Evolutionary conservation across 2,329 filamentous ascomycete genomes (phyloP).

Genomic region (Amauroascus niger): DNA sequence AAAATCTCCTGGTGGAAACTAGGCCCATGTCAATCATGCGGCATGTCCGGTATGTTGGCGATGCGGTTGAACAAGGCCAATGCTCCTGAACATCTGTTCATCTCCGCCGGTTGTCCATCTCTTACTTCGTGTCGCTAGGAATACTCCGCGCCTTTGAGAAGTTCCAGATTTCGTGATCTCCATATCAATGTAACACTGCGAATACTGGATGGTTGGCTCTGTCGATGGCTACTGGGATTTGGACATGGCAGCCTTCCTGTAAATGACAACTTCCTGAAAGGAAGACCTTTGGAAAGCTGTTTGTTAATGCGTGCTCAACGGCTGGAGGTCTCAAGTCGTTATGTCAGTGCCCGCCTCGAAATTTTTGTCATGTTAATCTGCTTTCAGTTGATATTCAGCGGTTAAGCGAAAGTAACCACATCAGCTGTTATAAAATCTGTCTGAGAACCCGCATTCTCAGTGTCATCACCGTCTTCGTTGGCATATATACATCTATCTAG

Average conservation of each 20-base stretch:
- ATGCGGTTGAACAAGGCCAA: too few species aligned
- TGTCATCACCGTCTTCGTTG: background rate
- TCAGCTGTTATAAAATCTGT: background rate
- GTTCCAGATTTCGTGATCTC: background rate
- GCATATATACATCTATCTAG: background rate
- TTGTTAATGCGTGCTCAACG: background rate
- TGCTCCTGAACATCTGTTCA: background rate
- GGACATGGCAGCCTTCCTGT: background rate
- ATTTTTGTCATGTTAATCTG: background rate
- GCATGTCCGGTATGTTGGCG: too few species aligned
- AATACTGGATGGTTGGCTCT: background rate
- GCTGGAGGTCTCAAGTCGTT: background rate
- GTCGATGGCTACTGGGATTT: too few species aligned
- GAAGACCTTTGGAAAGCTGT: background rate
- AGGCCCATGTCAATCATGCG: background rate
- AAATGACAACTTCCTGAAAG: background rate
- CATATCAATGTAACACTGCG: background rate
- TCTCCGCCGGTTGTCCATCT: background rate
- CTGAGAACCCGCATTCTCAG: background rate
- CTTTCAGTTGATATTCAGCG: background rate
- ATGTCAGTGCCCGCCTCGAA: background rate
- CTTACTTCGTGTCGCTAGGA: background rate
- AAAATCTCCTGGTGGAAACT: background rate
- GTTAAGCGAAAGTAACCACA: background rate
- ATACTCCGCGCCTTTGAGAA: background rate